phyloP scores from a whole-genome alignment of 768 basidiomycete genomes.

The Tricholoma furcatifolium region DNA sequence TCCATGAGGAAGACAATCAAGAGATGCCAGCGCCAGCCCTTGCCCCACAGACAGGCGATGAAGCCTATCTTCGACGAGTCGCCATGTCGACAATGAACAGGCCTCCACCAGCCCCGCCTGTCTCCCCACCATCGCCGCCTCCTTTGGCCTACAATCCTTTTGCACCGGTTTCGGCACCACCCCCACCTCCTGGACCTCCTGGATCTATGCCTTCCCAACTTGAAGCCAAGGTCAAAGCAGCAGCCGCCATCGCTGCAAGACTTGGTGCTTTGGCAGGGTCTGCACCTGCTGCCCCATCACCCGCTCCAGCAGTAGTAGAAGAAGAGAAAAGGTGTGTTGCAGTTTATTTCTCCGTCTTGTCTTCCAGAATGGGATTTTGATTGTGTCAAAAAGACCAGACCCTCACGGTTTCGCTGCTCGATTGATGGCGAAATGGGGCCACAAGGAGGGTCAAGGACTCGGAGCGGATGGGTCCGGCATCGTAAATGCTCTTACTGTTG shows the following conservation, averaged over 20 bases:
- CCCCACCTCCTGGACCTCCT: conserved; percentile 45
- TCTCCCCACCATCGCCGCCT: conserved; percentile 45
- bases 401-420: conserved; percentile 79
- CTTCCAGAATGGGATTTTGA: neutral
- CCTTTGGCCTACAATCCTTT: conserved; percentile 69
- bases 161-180: conserved; percentile 58
- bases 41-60: conserved; percentile 55
- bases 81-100: conserved; percentile 46
- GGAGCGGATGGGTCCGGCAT: conserved; percentile 85
- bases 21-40: conserved; percentile 15
- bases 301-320: conserved; percentile 27
- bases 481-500: conserved; percentile 83
- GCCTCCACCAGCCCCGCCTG: conserved; percentile 21
- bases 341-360: neutral
- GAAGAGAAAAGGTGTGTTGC: conserved; percentile 29
- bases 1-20: conserved; percentile 25
- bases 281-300: conserved; percentile 23
- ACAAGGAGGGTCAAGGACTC: conserved; percentile 90
- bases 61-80: conserved; percentile 62
- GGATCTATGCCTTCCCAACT: conserved; percentile 38
- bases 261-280: conserved; percentile 54
- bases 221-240: conserved; percentile 71
- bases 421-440: conserved; percentile 95
- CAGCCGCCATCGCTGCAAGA: conserved; percentile 80
- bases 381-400: conserved; percentile 41